Evolutionary conservation across 805 yeast genomes (phyloP), one percentile per base, ranked within the genome.

Genomic region (Suhomyces sp.): DNA sequence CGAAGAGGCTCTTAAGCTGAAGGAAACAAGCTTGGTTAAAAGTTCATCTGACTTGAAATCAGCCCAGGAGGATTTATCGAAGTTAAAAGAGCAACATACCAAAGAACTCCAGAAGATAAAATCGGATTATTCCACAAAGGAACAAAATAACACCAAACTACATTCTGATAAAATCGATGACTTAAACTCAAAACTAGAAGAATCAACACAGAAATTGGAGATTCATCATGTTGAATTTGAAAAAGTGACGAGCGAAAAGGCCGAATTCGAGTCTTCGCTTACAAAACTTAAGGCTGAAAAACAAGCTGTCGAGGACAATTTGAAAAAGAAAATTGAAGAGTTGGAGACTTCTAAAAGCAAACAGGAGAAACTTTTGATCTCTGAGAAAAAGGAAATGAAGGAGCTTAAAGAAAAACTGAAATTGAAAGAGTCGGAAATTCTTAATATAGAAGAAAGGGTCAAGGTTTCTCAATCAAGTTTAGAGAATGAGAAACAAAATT

Each of bases 351-450:
- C 40, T 10, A 43, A 27, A 20, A 19, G 25, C 7, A n/a, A 49
- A 17, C 27, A 41, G 17, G 58, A 61, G 2, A 59, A 55, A 2
- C 65, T 59, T 25, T 61, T 57, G 39, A 56, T 52, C 27, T 53
- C 51, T 15, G 53, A 60, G 29, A 33, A 57, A 6, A 54, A 51
- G 9, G 58, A 56, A 24, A 46, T 69, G 1, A 45, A 58, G 1
- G 55, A 60, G 1, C 54, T 69, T 13, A 69, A 73, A 43, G 52
- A 49, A 4, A 71, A 71, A 24, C 57, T 75, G 4, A 46, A 54
- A 9, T 15, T 20, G 3, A 43, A 43, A 25, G 15, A 15, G 6
- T 6, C 25, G 5, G 46, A 22, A 6, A 4, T 24, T 13, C 22
- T 8, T n/a, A 8, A 9, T 3, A 6, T 43, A 24, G 37, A 43